phyloP scores from a whole-genome alignment of 305 asterid genomes.

The Striga hermonthica region DNA sequence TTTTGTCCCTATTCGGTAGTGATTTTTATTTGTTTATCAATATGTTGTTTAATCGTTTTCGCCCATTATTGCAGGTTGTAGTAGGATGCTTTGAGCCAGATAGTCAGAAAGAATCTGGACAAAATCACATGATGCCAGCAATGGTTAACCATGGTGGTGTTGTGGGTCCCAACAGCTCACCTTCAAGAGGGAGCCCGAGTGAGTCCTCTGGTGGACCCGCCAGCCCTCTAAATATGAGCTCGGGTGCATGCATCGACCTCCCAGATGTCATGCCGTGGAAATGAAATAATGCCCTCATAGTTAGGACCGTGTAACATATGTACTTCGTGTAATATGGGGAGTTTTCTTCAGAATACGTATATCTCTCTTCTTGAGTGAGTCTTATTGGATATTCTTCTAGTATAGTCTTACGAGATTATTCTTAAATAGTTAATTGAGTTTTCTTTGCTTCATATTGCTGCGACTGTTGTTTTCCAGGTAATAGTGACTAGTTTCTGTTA shows the following conservation, averaged over 20 bases:
- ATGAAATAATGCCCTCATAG: constrained; percentile 16
- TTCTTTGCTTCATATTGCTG: no score
- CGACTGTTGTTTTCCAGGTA: no score
- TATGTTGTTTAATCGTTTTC: not conserved
- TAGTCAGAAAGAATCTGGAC: constrained; percentile 36
- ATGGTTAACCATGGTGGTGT: constrained; percentile 41
- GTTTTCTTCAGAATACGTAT: constrained; percentile 22
- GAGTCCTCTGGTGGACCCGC: constrained; percentile 64
- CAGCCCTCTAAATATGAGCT: constrained; percentile 51
- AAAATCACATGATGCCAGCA: constrained; percentile 35
- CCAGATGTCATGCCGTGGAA: constrained; percentile 52
- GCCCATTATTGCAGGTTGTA: constrained; percentile 42
- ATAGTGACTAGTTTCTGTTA: no score
- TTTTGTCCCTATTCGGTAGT: constrained; percentile 10
- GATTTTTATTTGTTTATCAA: not conserved
- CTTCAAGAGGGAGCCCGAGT: constrained; percentile 50
- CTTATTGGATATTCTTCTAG: no score
- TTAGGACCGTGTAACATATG: constrained; percentile 26
- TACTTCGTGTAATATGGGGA: constrained; percentile 21
- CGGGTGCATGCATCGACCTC: constrained; percentile 37
- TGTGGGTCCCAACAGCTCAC: constrained; percentile 50
- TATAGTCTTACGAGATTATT: no score
- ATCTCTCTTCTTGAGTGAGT: no score
- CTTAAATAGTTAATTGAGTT: no score
- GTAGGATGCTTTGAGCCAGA: constrained; percentile 57